Evolutionary conservation across 2,329 filamentous ascomycete species (phyloP).

Genomic region (Zasmidium cellare): DNA sequence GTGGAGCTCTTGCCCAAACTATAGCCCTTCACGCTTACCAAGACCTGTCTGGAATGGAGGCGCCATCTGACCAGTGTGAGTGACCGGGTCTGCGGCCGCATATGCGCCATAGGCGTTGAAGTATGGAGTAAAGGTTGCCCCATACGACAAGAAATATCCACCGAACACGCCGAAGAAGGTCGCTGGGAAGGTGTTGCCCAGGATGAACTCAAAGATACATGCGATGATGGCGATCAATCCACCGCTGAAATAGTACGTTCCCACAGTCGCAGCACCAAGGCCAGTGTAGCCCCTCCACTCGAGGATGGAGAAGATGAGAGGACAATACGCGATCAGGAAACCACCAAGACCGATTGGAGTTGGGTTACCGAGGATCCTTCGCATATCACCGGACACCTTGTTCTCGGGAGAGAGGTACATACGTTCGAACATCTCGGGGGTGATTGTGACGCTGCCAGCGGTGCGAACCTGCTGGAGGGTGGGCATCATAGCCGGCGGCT

Average conservation of each 20-base stretch:
- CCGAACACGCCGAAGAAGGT: constrained; percentile 28
- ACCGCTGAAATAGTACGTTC: constrained; percentile 37
- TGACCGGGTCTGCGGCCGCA: constrained; percentile 8
- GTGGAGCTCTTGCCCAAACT: not conserved
- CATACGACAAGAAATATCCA: constrained; percentile 20
- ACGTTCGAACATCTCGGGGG: constrained; percentile 25
- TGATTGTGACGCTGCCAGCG: constrained; percentile 20
- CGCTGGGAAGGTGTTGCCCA: constrained; percentile 34
- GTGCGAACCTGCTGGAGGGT: constrained; percentile 16
- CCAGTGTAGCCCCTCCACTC: constrained; percentile 20
- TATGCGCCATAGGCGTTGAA: constrained; percentile 22
- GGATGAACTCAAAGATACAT: constrained; percentile 35
- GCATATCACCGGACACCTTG: constrained; percentile 19
- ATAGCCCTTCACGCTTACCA: constrained; percentile 6
- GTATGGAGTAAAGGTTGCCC: constrained; percentile 18
- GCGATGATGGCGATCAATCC: constrained; percentile 36
- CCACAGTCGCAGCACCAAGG: constrained; percentile 24
- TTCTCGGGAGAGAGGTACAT: constrained; percentile 24
- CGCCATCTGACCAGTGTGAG: constrained; percentile 3
- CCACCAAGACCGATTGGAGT: constrained; percentile 18
- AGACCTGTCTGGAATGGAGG: constrained; percentile 20
- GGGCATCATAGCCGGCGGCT: constrained; percentile 6
- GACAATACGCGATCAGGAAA: constrained; percentile 23
- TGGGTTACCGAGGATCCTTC: constrained; percentile 21
- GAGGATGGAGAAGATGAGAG: constrained; percentile 21